Percentiles rank a stretch among this genome's conserved stretches.
These are phyloP conservation scores for Flaveria sonorensis DNA, from an alignment of 129 eudicot genomes.

Conservation along the genomic window DNA sequence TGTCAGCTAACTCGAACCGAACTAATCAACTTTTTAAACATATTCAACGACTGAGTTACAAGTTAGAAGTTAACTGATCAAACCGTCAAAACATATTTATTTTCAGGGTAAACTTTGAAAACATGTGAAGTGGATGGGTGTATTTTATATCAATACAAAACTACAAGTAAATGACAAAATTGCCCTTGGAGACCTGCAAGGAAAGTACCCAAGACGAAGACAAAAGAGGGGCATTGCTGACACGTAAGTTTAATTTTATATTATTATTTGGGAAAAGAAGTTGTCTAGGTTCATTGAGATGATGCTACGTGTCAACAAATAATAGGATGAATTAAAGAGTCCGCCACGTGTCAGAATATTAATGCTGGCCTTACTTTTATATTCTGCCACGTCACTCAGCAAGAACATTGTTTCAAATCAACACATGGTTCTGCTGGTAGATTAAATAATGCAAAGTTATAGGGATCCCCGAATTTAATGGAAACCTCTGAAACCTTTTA, in stretches of 20 bases:
- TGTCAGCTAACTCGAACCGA: too few species aligned
- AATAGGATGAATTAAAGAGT: not conserved
- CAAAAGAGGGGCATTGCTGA: conserved; percentile 30
- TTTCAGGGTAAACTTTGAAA: too few species aligned
- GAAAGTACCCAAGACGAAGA: conserved; percentile 34
- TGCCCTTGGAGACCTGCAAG: conserved; percentile 29
- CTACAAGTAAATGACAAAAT: conserved; percentile 4
- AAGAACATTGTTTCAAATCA: conserved; percentile 13
- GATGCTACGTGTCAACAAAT: conserved; percentile 36
- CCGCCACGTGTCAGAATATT: conserved; percentile 37
- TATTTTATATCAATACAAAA: not conserved
- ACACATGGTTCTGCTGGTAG: conserved; percentile 6
- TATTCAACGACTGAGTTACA: too few species aligned
- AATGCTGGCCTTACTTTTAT: conserved; percentile 14
- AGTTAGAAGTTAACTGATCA: too few species aligned
- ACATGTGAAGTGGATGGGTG: too few species aligned
- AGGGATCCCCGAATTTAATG: not conserved
- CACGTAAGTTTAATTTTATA: conserved; percentile 21
- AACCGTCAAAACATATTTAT: too few species aligned
- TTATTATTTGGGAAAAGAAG: conserved; percentile 12
- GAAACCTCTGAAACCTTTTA: not conserved
- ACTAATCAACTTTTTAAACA: too few species aligned
- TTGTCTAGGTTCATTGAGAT: conserved; percentile 34
- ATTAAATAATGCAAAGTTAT: not conserved
- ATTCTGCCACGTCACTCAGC: conserved; percentile 31